Evolutionary conservation across 306 rosid species (phyloP).

Genomic region (Purshia tridentata): DNA sequence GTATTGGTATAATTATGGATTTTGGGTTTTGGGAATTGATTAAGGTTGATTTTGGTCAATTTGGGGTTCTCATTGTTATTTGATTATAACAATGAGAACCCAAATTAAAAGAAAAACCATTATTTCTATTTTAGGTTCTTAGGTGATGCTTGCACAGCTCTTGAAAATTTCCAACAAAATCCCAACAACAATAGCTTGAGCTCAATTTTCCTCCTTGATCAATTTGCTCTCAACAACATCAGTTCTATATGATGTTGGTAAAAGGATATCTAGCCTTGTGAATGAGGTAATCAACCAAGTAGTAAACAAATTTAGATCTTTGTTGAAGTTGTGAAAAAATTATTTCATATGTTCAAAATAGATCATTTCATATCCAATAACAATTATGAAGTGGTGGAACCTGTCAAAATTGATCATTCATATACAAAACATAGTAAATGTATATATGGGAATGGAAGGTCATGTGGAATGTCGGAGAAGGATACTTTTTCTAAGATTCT

Average conservation of each 20-base stretch:
- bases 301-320: too few relatives aligned
- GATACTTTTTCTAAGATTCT: conserved; percentile 58
- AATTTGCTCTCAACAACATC: conserved; percentile 55
- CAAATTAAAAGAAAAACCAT: too few relatives aligned
- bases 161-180: conserved; percentile 52
- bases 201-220: conserved; percentile 57
- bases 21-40: too few relatives aligned
- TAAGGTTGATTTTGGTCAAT: too few relatives aligned
- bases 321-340: too few relatives aligned
- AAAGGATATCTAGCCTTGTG: conserved; percentile 46
- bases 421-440: conserved; percentile 51
- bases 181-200: conserved; percentile 63
- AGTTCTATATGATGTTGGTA: conserved; percentile 38
- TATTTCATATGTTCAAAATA: neutral
- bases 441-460: conserved; percentile 50
- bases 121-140: conserved; percentile 46
- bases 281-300: conserved; percentile 38
- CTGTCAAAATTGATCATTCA: conserved; percentile 52
- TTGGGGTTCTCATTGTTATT: too few relatives aligned
- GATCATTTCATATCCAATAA: conserved; percentile 24
- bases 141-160: conserved; percentile 59
- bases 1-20: neutral
- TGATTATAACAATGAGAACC: too few relatives aligned
- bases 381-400: conserved; percentile 34
- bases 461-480: conserved; percentile 53